Evolutionary conservation across 2,329 filamentous ascomycete species (phyloP).

Genomic region (Monilinia polystroma): DNA sequence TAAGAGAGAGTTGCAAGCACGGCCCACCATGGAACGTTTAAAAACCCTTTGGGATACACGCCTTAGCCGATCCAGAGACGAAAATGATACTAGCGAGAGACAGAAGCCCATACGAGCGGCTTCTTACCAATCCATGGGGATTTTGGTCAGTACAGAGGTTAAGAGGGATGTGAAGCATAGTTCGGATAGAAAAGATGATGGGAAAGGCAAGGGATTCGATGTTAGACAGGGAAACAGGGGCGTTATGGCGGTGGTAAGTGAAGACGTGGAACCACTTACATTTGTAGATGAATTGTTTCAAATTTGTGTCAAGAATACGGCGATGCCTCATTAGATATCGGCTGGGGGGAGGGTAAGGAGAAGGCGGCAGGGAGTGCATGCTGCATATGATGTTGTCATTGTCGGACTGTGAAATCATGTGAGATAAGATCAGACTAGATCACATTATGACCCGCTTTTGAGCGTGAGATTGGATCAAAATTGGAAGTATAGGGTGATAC

Average conservation of each 20-base stretch:
- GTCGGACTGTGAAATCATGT: not conserved
- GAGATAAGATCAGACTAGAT: not conserved
- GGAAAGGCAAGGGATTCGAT: not conserved
- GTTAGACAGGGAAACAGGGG: not conserved
- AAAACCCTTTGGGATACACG: conserved; percentile 14
- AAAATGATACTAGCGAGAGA: not conserved
- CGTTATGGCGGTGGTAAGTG: conserved; percentile 9
- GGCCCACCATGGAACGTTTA: conserved; percentile 13
- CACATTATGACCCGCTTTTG: not conserved
- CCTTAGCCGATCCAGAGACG: not conserved
- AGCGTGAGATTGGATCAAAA: not conserved
- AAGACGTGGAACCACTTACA: conserved; percentile 21
- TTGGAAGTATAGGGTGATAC: not conserved
- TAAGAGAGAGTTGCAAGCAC: not conserved
- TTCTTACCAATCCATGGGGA: conserved; percentile 17
- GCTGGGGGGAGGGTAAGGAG: not conserved
- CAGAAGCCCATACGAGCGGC: not conserved
- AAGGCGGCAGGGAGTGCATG: not conserved
- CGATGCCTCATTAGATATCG: conserved; percentile 12
- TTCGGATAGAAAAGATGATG: conserved; percentile 3
- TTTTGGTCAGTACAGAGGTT: conserved; percentile 22
- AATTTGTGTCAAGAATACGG: conserved; percentile 21
- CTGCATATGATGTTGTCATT: not conserved
- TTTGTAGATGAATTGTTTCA: conserved; percentile 25
- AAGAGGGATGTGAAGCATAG: conserved; percentile 14